Base-by-base conservation (phyloP, 2,329 filamentous ascomycete genomes). In the Tolypocladium ovalisporum region DNA sequence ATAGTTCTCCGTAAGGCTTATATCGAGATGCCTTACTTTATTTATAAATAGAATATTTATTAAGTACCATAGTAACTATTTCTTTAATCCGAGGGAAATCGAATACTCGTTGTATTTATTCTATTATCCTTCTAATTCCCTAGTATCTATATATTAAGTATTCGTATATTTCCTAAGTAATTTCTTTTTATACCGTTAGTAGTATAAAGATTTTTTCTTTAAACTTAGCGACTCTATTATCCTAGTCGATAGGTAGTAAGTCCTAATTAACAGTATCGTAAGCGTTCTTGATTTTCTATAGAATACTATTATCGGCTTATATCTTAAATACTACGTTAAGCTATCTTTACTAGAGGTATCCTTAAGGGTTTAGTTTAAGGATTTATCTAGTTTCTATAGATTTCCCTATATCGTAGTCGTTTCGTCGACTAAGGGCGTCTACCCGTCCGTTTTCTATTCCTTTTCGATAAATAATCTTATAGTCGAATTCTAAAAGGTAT, bases 391-490 rank as follows among this genome's bases (percentile, higher is more conserved):
- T 37, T 39, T n/a, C 37, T 42, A 42, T 36, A 29, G 39, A 29
- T n/a, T 29, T 24, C 5, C 9, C 22, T 44, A 44, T 27, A 13
- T 4, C 6, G 6, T 44, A 44, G 10, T 42, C n/a, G 6, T 12
- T 13, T 24, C n/a, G 2, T 42, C 12, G 3, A 8, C 39, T 42
- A 24, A 42, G 22, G 1, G 22, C 12, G 22, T 44, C 9, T 1
- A 4, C 40, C 15, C 9, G 2, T 1, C 22, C 19, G 15, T 44
- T 44, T 6, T 44, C 9, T 1, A 1, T 7, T 27, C 40, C 40
- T 27, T 44, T 44, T 13, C 13, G 13, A 35, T 55, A 42, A 27
- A 62, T 66, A 58, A 67, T 65, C 29, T 64, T 62, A 61, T 66
- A 61, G 37, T 63, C 53, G 27, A 56, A 44, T 6, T 44, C 22